These are phyloP conservation scores for Eucommia ulmoides DNA, from an alignment of 257 asterid species.

Conservation along the genomic window DNA sequence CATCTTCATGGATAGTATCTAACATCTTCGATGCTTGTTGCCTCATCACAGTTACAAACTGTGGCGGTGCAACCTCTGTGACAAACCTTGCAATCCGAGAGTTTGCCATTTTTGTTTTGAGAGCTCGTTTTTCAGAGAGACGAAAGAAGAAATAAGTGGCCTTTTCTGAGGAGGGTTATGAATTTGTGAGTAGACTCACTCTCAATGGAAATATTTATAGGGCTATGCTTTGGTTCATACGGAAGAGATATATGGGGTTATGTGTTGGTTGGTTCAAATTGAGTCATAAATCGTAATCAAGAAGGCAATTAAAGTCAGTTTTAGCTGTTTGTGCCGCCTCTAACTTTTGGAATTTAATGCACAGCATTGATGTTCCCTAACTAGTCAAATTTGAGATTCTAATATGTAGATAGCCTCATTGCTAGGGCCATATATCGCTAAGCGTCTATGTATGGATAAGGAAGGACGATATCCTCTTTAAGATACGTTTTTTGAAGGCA, in stretches of 20 bases:
- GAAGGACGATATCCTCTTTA: constrained; percentile 5
- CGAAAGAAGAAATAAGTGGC: too few relatives aligned
- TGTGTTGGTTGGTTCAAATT: constrained; percentile 7
- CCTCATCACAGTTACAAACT: constrained; percentile 34
- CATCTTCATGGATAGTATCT: constrained; percentile 66
- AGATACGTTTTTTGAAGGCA: constrained; percentile 14
- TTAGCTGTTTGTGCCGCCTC: constrained; percentile 34
- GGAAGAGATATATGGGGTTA: constrained; percentile 1
- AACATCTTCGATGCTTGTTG: constrained; percentile 38
- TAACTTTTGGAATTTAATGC: constrained; percentile 23
- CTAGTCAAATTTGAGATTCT: background rate
- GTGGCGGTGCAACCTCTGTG: constrained; percentile 55
- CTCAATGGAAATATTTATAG: constrained; percentile 20
- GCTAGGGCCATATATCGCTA: constrained; percentile 5
- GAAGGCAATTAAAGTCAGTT: constrained; percentile 10
- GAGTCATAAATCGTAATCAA: constrained; percentile 12
- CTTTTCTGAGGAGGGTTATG: constrained; percentile 5
- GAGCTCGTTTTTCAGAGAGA: background rate
- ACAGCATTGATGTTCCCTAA: background rate
- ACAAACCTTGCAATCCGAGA: constrained; percentile 39
- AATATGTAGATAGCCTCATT: background rate
- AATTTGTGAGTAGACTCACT: background rate
- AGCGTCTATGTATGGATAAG: constrained; percentile 4
- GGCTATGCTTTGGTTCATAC: background rate
- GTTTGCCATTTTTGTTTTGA: constrained; percentile 27